Evolutionary conservation across 345 rosid genomes (phyloP).

Genomic region (Lumnitzera racemosa): DNA sequence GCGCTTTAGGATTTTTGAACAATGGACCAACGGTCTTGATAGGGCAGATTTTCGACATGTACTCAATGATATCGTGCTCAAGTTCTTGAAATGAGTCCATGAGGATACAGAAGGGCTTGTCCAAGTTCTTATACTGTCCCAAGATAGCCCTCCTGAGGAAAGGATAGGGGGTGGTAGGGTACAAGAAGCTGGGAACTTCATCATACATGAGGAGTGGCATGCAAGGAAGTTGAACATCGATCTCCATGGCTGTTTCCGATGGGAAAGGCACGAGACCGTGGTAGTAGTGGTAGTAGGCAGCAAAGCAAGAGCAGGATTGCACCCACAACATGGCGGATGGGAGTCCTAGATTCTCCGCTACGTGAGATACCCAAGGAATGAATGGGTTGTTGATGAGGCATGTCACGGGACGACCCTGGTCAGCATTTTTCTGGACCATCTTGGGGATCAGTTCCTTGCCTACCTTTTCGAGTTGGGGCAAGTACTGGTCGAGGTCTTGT

Average conservation of each 20-base stretch:
- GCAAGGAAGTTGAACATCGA: conserved; percentile 55
- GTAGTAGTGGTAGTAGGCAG: conserved; percentile 56
- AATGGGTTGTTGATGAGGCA: conserved; percentile 82
- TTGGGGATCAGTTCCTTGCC: conserved; percentile 37
- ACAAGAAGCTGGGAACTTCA: conserved; percentile 75
- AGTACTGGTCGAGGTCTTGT: conserved; percentile 24
- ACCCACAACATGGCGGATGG: conserved; percentile 92
- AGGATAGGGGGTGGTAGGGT: conserved; percentile 39
- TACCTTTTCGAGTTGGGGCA: conserved; percentile 40
- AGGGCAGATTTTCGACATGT: conserved; percentile 50
- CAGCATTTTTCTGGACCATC: conserved; percentile 39
- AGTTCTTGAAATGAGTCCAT: conserved; percentile 66
- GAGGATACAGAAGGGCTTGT: conserved; percentile 54
- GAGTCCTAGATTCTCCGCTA: conserved; percentile 54
- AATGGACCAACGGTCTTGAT: conserved; percentile 48
- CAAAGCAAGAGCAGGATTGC: conserved; percentile 70
- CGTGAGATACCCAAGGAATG: conserved; percentile 78
- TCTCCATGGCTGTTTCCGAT: conserved; percentile 35
- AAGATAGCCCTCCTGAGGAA: conserved; percentile 36
- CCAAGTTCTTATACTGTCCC: conserved; percentile 48
- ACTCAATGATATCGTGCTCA: conserved; percentile 52
- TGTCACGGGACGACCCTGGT: conserved; percentile 59
- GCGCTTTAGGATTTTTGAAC: conserved; percentile 36
- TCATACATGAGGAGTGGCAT: conserved; percentile 70
- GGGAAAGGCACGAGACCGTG: conserved; percentile 51